A percentile compares a stretch with the other conserved stretches of the same genome.
Conservation (phyloP, 2,329 filamentous ascomycete species). For the Colletotrichum cereale region DNA sequence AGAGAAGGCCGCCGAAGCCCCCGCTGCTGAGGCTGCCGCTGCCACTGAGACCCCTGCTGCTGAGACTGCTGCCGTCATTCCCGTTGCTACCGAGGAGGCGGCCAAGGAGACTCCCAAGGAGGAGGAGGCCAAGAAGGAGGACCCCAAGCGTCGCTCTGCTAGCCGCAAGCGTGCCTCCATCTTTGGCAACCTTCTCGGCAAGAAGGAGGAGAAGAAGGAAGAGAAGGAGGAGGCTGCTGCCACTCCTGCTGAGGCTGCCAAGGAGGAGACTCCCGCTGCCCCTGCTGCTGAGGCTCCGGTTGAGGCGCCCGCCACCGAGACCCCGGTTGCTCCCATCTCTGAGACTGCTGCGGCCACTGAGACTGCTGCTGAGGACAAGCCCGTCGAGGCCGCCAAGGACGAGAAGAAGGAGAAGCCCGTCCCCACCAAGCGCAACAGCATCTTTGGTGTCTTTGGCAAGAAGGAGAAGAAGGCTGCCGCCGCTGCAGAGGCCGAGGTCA, state of each 20-base stretch:
- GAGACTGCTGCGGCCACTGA: slow-evolving; percentile 43
- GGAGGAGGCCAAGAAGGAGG: slow-evolving; percentile 63
- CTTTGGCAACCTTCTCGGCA: slow-evolving; percentile 69
- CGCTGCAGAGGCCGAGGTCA: slow-evolving; percentile 61
- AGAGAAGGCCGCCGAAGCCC: slow-evolving; percentile 57
- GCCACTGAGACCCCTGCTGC: slow-evolving; percentile 48
- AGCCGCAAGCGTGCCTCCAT: slow-evolving; percentile 76
- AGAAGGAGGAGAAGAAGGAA: slow-evolving; percentile 63
- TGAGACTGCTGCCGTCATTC: slow-evolving; percentile 45
- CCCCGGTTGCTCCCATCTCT: slow-evolving; percentile 50
- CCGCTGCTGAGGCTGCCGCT: slow-evolving; percentile 50
- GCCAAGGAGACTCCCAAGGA: slow-evolving; percentile 55
- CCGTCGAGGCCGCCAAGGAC: slow-evolving; percentile 51
- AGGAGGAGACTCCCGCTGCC: slow-evolving; percentile 47
- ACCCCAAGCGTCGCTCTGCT: slow-evolving; percentile 72
- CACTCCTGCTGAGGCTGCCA: slow-evolving; percentile 49
- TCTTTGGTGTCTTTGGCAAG: slow-evolving; percentile 67
- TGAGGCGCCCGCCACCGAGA: slow-evolving; percentile 53
- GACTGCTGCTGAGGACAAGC: slow-evolving; percentile 41
- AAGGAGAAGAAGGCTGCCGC: slow-evolving; percentile 72
- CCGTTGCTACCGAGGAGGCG: too few species aligned
- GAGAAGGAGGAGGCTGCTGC: slow-evolving; percentile 54
- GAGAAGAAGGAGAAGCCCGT: slow-evolving; percentile 58
- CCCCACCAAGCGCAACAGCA: slow-evolving; percentile 67
- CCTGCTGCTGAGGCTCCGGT: slow-evolving; percentile 48